These are phyloP conservation scores for Meyerozyma carpophila DNA, from an alignment of 1,139 yeast species.

Conservation along the genomic window DNA sequence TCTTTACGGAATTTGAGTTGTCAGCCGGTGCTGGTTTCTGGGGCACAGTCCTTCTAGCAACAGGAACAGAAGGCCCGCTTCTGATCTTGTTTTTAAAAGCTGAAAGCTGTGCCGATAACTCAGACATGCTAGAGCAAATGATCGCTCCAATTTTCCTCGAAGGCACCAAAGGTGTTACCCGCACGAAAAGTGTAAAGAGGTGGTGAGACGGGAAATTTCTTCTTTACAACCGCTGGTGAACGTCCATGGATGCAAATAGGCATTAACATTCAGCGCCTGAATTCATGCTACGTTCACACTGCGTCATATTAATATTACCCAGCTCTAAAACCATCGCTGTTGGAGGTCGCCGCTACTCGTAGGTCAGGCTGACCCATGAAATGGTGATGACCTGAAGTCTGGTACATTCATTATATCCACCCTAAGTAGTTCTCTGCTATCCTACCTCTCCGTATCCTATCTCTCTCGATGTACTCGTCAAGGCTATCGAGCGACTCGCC, in stretches of 20 bases:
- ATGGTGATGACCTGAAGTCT: slow-evolving; percentile 86
- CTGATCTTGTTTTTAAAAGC: slow-evolving; percentile 46
- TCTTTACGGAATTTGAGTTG: slow-evolving; percentile 8
- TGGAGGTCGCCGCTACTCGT: slow-evolving; percentile 67
- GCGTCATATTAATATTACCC: slow-evolving; percentile 12
- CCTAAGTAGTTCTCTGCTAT: slow-evolving; percentile 40
- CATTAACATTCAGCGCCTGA: background rate
- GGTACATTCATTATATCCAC: slow-evolving; percentile 46
- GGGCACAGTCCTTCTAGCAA: slow-evolving; percentile 23
- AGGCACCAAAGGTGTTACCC: background rate
- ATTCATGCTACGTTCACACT: background rate
- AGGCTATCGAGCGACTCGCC: slow-evolving; percentile 25
- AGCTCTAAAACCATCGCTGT: slow-evolving; percentile 83
- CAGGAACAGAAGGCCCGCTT: slow-evolving; percentile 41
- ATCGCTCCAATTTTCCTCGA: background rate
- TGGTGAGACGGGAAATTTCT: background rate
- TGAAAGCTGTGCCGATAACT: slow-evolving; percentile 42
- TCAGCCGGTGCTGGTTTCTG: slow-evolving; percentile 8
- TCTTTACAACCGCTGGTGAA: background rate
- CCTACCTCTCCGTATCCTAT: slow-evolving; percentile 37
- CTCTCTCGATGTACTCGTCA: slow-evolving; percentile 27
- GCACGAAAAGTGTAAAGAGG: background rate
- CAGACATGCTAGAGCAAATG: slow-evolving; percentile 26
- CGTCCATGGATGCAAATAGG: background rate
- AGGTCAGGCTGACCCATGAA: slow-evolving; percentile 74